Evolutionary conservation across 2,329 filamentous ascomycete genomes (phyloP), one percentile per base, ranked within the genome.

Genomic region (Aspergillus nomiae): DNA sequence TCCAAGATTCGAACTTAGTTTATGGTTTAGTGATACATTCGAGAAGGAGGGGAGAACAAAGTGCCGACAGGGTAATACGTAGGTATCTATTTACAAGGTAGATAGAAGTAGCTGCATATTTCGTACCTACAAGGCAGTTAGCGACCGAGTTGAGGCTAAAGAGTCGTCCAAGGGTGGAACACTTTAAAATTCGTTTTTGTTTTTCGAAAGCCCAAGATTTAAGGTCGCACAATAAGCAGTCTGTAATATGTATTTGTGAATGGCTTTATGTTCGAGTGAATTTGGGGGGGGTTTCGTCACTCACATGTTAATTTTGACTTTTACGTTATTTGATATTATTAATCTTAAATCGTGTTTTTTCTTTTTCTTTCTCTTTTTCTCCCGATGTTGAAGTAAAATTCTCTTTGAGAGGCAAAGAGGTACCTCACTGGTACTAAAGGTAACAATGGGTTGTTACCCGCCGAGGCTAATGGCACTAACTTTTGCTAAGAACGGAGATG

Each of bases 401-500:
- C 38, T n/a, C 38, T 41, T n/a, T 41, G 30, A 26, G 12, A 11
- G 21, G 12, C 28, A 24, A 16, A 14, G 12, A 38, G 28, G 34
- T 16, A 16, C 34, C 34, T 36, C 14, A 14, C 34, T 36, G 34
- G 34, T 36, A 16, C 12, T 36, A 36, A 36, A 55, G 32, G 51
- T 36, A 38, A 55, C 32, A 55, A 55, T 55, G 51, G 32, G 51
- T 54, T 55, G 51, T 55, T 59, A 21, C 36, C 58, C 51, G 51
- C 51, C 51, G 51, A 54, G n/a, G 30, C 51, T 54, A 54, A 48
- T 28, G 28, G 21, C 57, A 59, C 64, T 66, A 64, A 62, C 55
- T 48, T 54, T 32, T 36, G 30, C 51, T 54, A 36, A 54, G 51
- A 30, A 54, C 51, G 51, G 51, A 36, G 51, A 54, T 16, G 32